These are phyloP conservation scores for Brettanomyces custersianus DNA, from an alignment of 805 yeast species.

Conservation along the genomic window DNA sequence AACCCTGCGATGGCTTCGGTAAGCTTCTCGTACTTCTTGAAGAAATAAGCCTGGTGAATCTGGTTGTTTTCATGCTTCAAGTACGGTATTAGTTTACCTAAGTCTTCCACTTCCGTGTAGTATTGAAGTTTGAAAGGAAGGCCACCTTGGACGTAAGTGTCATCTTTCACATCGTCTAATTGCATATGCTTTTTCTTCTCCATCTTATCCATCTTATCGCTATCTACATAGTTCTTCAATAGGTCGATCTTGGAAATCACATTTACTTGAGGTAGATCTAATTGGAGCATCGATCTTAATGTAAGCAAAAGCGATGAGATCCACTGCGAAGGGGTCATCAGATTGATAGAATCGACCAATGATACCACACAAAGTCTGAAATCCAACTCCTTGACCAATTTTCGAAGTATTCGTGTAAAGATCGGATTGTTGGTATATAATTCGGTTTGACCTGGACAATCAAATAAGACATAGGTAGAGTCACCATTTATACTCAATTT, in stretches of 20 bases:
- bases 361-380: slow-evolving; percentile 79
- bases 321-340: slow-evolving; percentile 85
- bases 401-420: slow-evolving; percentile 55
- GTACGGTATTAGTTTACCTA: slow-evolving; percentile 56
- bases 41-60: slow-evolving; percentile 44
- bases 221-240: slow-evolving; percentile 41
- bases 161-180: slow-evolving; percentile 7
- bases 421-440: slow-evolving; percentile 85
- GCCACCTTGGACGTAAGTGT: slow-evolving; percentile 40
- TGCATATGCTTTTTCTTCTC: slow-evolving; percentile 11
- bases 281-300: slow-evolving; percentile 83
- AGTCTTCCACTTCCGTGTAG: slow-evolving; percentile 88
- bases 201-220: slow-evolving; percentile 15
- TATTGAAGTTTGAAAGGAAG: slow-evolving; percentile 76
- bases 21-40: slow-evolving; percentile 40
- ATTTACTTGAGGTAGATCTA: slow-evolving; percentile 88
- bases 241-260: slow-evolving; percentile 88
- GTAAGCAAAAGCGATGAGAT: slow-evolving; percentile 73
- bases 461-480: slow-evolving; percentile 64
- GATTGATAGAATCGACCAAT: slow-evolving; percentile 70
- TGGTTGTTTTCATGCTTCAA: slow-evolving; percentile 68
- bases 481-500: slow-evolving; percentile 30
- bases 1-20: slow-evolving; percentile 75
- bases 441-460: slow-evolving; percentile 96
- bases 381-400: slow-evolving; percentile 52